Conservation (phyloP, 2,329 filamentous ascomycete species). For the Pseudopyrenochaeta lycopersici region DNA sequence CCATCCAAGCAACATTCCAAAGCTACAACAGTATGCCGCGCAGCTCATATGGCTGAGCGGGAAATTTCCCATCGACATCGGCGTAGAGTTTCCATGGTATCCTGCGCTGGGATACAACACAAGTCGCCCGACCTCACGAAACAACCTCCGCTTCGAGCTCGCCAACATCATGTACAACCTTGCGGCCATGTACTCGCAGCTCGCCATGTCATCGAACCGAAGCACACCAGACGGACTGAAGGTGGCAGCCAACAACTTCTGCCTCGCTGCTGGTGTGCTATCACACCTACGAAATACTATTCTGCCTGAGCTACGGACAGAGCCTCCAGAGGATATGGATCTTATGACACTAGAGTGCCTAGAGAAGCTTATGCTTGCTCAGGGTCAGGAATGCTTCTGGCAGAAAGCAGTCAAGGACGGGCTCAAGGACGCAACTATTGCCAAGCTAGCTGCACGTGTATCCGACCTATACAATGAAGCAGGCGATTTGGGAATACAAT, state of each 20-base stretch:
- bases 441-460: slow-evolving; percentile 88
- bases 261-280: slow-evolving; percentile 84
- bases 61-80: slow-evolving; percentile 97
- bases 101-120: slow-evolving; percentile 90
- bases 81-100: slow-evolving; percentile 96
- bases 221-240: slow-evolving; percentile 84
- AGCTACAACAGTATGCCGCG: slow-evolving; percentile 89
- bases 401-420: slow-evolving; percentile 94
- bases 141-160: slow-evolving; percentile 81
- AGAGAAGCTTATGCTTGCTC: slow-evolving; percentile 83
- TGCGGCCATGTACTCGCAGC: slow-evolving; percentile 89
- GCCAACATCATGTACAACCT: slow-evolving; percentile 95
- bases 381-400: slow-evolving; percentile 98
- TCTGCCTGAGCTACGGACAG: slow-evolving; percentile 81
- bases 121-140: slow-evolving; percentile 72
- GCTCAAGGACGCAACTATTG: slow-evolving; percentile 90
- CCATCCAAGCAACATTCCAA: slow-evolving; percentile 84
- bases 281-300: slow-evolving; percentile 78
- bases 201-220: slow-evolving; percentile 82
- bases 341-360: slow-evolving; percentile 83
- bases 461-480: slow-evolving; percentile 89
- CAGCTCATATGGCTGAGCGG: slow-evolving; percentile 92
- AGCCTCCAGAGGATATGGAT: slow-evolving; percentile 96
- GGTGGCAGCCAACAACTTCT: slow-evolving; percentile 88
- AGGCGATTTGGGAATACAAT: slow-evolving; percentile 86